Conservation (phyloP, 331 rosid species). For the Quercus lobata region DNA sequence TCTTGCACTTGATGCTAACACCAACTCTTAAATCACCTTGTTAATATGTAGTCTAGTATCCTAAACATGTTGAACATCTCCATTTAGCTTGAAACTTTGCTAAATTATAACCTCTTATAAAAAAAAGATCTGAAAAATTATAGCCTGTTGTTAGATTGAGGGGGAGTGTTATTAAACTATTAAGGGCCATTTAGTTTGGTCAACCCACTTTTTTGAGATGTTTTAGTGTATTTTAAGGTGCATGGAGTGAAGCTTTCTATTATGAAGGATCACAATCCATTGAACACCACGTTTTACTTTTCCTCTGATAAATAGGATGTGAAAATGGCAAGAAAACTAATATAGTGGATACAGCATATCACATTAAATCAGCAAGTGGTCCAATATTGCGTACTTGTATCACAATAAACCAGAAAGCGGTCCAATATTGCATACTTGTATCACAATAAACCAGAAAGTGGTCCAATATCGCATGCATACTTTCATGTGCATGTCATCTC, state of each 20-base stretch:
- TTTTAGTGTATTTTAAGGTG: neutral
- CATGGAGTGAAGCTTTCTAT: neutral
- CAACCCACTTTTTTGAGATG: neutral
- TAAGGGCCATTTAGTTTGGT: neutral
- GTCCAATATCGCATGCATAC: neutral
- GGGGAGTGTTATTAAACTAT: neutral
- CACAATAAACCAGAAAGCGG: neutral
- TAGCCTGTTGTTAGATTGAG: neutral
- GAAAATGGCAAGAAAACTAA: neutral
- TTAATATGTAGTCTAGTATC: neutral
- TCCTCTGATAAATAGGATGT: neutral
- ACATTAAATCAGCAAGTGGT: too few species aligned
- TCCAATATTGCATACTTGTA: too few species aligned
- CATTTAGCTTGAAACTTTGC: neutral
- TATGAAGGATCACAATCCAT: neutral
- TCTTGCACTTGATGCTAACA: too few species aligned
- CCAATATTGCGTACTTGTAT: neutral
- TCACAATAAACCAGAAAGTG: neutral
- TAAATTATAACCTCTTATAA: neutral
- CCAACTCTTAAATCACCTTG: neutral
- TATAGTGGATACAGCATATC: neutral
- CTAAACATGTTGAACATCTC: neutral
- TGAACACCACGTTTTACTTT: neutral
- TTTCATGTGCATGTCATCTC: neutral
- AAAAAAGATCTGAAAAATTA: too few species aligned